Conservation (phyloP, 148 eudicot species). For the Amaranthus cruentus region DNA sequence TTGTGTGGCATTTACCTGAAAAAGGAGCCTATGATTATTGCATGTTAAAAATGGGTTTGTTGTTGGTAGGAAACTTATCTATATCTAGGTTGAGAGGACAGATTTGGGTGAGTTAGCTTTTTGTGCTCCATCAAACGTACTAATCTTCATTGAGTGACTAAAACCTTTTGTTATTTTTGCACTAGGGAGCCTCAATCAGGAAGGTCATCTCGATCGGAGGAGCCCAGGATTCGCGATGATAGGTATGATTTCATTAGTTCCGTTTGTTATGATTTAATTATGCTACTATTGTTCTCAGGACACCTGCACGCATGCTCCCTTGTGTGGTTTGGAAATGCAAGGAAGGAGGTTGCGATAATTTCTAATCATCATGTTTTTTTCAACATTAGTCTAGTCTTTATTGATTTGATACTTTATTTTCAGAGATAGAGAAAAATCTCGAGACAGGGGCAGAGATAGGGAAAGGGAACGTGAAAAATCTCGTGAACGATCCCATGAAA, state of each 20-base stretch:
- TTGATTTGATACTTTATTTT: conserved; percentile 3
- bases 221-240: conserved; percentile 78
- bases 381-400: not conserved
- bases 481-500: conserved; percentile 82
- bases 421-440: conserved; percentile 95
- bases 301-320: not conserved
- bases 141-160: not conserved
- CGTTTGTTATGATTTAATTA: too few species aligned
- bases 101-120: not conserved
- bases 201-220: conserved; percentile 70
- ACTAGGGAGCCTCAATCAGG: conserved; percentile 71
- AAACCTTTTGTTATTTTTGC: conserved; percentile 9
- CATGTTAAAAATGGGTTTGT: too few species aligned
- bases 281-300: not conserved
- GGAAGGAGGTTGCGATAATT: not conserved
- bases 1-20: too few species aligned
- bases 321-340: not conserved
- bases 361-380: not conserved
- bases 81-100: too few species aligned
- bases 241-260: conserved; percentile 25
- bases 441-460: conserved; percentile 71
- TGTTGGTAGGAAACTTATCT: too few species aligned
- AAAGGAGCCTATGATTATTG: too few species aligned
- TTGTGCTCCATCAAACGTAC: not conserved
- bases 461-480: conserved; percentile 71